Evolutionary conservation across 2,329 filamentous ascomycete species (phyloP).

Genomic region (Claviceps sp.): DNA sequence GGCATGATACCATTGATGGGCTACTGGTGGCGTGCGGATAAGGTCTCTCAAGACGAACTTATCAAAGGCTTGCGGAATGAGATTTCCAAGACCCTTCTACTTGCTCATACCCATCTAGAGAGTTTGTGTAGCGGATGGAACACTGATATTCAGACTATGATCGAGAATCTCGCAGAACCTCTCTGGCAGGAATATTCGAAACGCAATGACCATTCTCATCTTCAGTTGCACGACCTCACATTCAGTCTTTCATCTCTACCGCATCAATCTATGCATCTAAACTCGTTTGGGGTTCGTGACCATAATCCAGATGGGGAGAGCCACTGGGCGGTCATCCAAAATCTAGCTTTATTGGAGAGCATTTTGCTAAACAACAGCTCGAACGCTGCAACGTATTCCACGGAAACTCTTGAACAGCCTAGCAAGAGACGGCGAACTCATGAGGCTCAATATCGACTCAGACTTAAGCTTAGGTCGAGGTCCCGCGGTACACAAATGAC

Average conservation of each 20-base stretch:
- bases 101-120: slow-evolving; percentile 50
- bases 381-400: slow-evolving; percentile 11
- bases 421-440: slow-evolving; percentile 37
- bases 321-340: slow-evolving; percentile 46
- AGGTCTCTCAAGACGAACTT: slow-evolving; percentile 44
- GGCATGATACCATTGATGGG: slow-evolving; percentile 58
- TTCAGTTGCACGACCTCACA: slow-evolving; percentile 66
- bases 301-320: slow-evolving; percentile 42
- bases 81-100: slow-evolving; percentile 59
- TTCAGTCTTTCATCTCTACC: slow-evolving; percentile 36
- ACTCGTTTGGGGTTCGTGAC: slow-evolving; percentile 39
- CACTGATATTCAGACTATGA: slow-evolving; percentile 26
- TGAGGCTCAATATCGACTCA: slow-evolving; percentile 30
- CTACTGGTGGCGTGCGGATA: slow-evolving; percentile 65
- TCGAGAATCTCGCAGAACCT: slow-evolving; percentile 55
- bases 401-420: slow-evolving; percentile 29
- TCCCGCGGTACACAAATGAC: slow-evolving; percentile 33
- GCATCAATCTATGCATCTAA: slow-evolving; percentile 30
- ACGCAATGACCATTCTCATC: slow-evolving; percentile 53
- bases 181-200: slow-evolving; percentile 69
- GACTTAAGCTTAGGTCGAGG: slow-evolving; percentile 31
- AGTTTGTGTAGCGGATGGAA: slow-evolving; percentile 33
- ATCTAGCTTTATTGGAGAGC: slow-evolving; percentile 43
- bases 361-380: slow-evolving; percentile 23
- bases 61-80: slow-evolving; percentile 58